A percentile compares a stretch with the other conserved stretches of the same genome.
Evolutionary conservation across 106 monocot genomes (phyloP).

Genomic region (Allium sativum): DNA sequence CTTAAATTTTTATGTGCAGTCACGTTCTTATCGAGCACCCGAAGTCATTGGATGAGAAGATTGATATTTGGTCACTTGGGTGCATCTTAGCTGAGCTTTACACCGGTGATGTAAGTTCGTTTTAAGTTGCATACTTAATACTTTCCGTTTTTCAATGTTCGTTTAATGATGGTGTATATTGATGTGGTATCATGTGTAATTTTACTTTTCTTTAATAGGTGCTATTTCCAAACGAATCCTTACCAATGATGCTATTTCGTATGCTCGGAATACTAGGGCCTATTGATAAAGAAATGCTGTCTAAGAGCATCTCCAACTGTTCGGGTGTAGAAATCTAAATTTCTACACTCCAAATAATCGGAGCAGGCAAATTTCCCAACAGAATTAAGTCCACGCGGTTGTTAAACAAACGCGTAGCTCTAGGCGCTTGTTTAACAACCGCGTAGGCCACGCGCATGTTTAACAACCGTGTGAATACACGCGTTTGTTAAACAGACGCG

Average conservation of each 20-base stretch:
- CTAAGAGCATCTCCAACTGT: too few relatives aligned
- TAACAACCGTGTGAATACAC: too few relatives aligned
- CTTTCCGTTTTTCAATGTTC: background rate
- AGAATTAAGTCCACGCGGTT: too few relatives aligned
- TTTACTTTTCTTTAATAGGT: constrained; percentile 34
- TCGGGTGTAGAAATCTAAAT: too few relatives aligned
- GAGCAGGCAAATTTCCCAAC: too few relatives aligned
- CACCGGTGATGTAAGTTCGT: constrained; percentile 69
- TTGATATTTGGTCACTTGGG: constrained; percentile 96
- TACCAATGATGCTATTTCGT: constrained; percentile 62
- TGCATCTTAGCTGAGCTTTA: constrained; percentile 91
- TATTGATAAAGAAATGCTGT: constrained; percentile 76
- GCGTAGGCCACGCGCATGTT: too few relatives aligned
- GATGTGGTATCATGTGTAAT: background rate
- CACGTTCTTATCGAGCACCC: constrained; percentile 94
- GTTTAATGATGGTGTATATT: background rate
- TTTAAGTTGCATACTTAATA: too few relatives aligned
- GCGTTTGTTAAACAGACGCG: too few relatives aligned
- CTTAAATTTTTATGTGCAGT: constrained; percentile 74
- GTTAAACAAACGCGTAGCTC: too few relatives aligned
- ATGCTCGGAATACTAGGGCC: constrained; percentile 81
- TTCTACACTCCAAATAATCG: too few relatives aligned
- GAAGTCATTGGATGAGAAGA: constrained; percentile 89
- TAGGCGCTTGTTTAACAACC: too few relatives aligned
- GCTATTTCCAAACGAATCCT: constrained; percentile 76